Evolutionary conservation across 2,329 filamentous ascomycete species (phyloP).

Genomic region (Fusarium bulbicola): DNA sequence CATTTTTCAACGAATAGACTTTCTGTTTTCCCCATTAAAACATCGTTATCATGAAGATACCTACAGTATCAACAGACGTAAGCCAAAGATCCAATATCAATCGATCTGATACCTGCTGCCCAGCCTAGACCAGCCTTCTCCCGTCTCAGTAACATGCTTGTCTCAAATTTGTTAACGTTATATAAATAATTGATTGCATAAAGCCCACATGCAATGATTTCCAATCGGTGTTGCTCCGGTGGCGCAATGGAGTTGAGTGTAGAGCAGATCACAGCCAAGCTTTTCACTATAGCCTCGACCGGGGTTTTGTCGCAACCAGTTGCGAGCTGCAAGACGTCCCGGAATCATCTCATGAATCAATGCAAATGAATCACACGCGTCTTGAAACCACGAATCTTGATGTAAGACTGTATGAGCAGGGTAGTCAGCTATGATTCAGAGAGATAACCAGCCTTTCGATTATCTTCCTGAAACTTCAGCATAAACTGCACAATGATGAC

Average conservation of each 20-base stretch:
- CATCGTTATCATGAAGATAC: background rate
- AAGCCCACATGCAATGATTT: background rate
- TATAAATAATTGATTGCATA: background rate
- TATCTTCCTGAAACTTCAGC: background rate
- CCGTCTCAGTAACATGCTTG: background rate
- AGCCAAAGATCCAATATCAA: background rate
- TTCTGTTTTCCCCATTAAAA: background rate
- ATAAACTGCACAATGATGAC: constrained; percentile 4
- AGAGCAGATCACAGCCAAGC: constrained; percentile 6
- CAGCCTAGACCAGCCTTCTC: background rate
- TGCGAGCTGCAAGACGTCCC: background rate
- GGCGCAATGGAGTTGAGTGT: background rate
- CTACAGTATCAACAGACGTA: background rate
- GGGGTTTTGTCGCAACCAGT: background rate
- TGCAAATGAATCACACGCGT: background rate
- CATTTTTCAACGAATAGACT: background rate
- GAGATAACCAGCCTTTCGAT: background rate
- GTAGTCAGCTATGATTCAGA: background rate
- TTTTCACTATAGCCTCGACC: background rate
- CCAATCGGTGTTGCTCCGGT: background rate
- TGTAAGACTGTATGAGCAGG: background rate
- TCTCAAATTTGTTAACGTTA: background rate
- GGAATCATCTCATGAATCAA: background rate
- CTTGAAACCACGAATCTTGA: background rate
- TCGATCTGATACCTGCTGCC: background rate